Evolutionary conservation across 768 basidiomycete species (phyloP), one percentile per base, ranked within the genome.

Genomic region (Phylloporus sp.): DNA sequence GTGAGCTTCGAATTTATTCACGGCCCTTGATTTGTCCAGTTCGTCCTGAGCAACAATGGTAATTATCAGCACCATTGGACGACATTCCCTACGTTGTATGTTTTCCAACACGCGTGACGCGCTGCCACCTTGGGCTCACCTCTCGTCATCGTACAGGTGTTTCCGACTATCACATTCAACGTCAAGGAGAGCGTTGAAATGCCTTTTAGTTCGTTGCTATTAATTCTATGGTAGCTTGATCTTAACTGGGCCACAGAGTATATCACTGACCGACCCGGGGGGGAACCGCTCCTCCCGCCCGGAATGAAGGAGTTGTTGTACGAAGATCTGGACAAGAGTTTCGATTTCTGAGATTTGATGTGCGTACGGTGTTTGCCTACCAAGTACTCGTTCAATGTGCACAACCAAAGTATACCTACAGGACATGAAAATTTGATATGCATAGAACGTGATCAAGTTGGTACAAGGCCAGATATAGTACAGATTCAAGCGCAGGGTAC

Each of bases 131-230:
- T 15, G n/a, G n/a, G n/a, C n/a, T n/a, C n/a, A n/a, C n/a, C n/a
- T n/a, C n/a, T n/a, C n/a, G n/a, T 15, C 13, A 40, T 27, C 13
- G 42, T n/a, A 22, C 51, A n/a, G 91, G 88, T 93, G 60, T 82
- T 82, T 68, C 97, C 97, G 0, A 95, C 93, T n/a, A n/a, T n/a
- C n/a, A n/a, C n/a, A n/a, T n/a, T n/a, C 76, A 89, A 88, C 60
- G 66, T 80, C 5, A 85, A 82, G 59, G 97, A 99, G 68, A 88
- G 88, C 39, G 92, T 98, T 6, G 93, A 97, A 72, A 99, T 99
- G 97, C 97, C 97, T 0, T 99, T 99, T n/a, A 75, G 92, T 90
- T 59, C 65, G 88, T 80, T 20, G 2, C 6, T 1, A 7, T 9
- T 29, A 23, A 47, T 34, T 31, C 22, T 11, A 32, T 49, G 23